Base-by-base conservation (phyloP, 2,329 filamentous ascomycete species). In the Fusarium praegraminearum region DNA sequence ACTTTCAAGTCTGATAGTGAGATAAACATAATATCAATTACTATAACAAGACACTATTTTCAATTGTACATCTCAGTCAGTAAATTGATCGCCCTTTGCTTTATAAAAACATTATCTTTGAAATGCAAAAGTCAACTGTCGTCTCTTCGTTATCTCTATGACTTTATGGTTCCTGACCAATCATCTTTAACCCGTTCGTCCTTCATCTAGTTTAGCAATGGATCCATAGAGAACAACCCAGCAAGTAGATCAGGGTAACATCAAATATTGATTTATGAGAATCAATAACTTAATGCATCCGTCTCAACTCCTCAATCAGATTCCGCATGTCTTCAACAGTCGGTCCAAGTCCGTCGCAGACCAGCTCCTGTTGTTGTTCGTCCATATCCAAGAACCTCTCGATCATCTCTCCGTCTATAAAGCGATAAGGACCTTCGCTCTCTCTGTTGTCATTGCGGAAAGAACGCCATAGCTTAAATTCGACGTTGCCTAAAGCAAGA, bases 341-440 rank as follows among this genome's bases (percentile, higher is more conserved):
- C 67, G 82, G 89, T 57, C 83, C 91, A 69, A 85, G 84, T 50
- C 83, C 89, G 77, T 83, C 77, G 60, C 82, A 89, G 51, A 87
- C 82, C 57, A 80, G 77, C 71, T 81, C 82, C 79, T 90, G 89
- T 41, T 80, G 80, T 38, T 83, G 82, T 57, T 90, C 88, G 46
- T 87, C 84, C 67, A 92, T 82, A 68, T 94, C 90, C 70, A 98
- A 79, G 76, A 98, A 98, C 53, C 88, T 81, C 80, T 98, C 95
- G 15, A 99, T 85, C 74, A 98, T 83, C 77, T 98, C 95, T 1
- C 95, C 96, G 75, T 99, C 96, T 15, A 99, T 88, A 74, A 98
- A 98, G 2, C 95, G 86, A 75, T 89, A 92, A 0, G 96, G 95
- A 40, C 91, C 93, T 1, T 92, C 90, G 0, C 91, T 92, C 4